Base-by-base conservation (phyloP, 306 rosid species). In the Vigna radiata region DNA sequence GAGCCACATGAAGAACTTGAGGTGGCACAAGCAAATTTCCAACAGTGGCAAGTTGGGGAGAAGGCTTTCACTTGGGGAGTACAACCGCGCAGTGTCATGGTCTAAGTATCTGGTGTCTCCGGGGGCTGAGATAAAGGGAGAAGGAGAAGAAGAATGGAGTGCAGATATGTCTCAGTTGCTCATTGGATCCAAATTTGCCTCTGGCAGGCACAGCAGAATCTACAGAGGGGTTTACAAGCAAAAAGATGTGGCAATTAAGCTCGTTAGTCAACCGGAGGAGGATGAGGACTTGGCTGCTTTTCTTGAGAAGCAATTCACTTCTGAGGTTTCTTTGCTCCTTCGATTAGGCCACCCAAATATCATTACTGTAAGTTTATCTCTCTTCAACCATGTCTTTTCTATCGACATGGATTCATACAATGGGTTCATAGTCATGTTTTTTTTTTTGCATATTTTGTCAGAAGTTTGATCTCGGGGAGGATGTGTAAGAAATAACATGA, bases 111-210 rank as follows among this genome's bases (percentile, higher is more conserved):
- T 91, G 83, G 97, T 96, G 2, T 92, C 99, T 0, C 59, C 94
- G 0, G 99, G 98, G 7, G 99, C 96, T 8, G 93, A 87, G 46
- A 96, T 92, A 2, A 96, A 96, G 53, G 97, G 91, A 1, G 93
- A 86, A n/a, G 97, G 90, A 13, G 98, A 90, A 77, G 93, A 90
- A 21, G 97, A 96, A 66, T 96, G 99, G 97, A 89, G 99, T 68
- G 98, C 99, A 2, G 99, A 95, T 25, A 86, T 95, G 94, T 96
- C 99, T 8, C 91, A 90, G 79, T 77, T 96, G 83, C 78, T 84
- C 65, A 85, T 96, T 76, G 99, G 98, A 15, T 79, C 85, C 18
- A 96, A 87, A 54, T 91, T 92, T 82, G 98, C 99, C 12, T 85
- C 90, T 10, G 99, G 97, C 1, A 90, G 93, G 3, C 98, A 95